Base-by-base conservation (phyloP, 768 basidiomycete species). In the Strobilomyces echinocephalus region DNA sequence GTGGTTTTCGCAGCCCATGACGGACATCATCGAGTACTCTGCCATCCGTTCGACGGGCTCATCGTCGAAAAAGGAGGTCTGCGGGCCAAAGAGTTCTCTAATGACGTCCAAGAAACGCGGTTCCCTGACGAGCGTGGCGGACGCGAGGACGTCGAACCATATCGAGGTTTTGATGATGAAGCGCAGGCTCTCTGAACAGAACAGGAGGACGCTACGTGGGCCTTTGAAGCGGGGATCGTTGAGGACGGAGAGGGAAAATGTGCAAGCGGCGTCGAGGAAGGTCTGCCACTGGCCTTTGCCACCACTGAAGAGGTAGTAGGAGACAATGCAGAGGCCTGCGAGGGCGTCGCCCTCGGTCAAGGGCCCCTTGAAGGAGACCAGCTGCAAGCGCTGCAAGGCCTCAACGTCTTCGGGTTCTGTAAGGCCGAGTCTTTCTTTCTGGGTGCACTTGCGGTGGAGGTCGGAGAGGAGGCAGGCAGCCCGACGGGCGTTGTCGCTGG, bases 61-160 rank as follows among this genome's bases (percentile, higher is more conserved):
- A 30, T 60, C 63, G 18, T 69, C 66, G 26, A 68, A 57, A 21
- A 48, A 58, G 41, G 56, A 53, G 5, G 33, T 8, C 14, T 49
- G 61, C 7, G 55, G 41, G 18, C 65, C 67, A 68, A 84, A 91
- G 40, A 92, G 72, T 24, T 68, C 66, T 21, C 78, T 75, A 62
- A 88, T 84, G 39, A 77, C 73, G 4, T 61, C 31, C 36, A 85
- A 69, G 67, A 90, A 84, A 45, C 73, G 73, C 10, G 90, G 88
- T 4, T 70, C 59, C 57, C 76, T 60, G 56, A 77, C 73, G n/a
- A 79, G 82, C n/a, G 88, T 88, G 47, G 85, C 79, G 1, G 85
- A 82, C 8, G 87, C 88, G 48, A 91, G 76, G 34, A 91, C 87
- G 65, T 92, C 90, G 67, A 91, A 90, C 90, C 90, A 92, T 51